These are phyloP conservation scores for Nidula niveotomentosa DNA, from an alignment of 1,284 basidiomycete species.

Conservation along the genomic window DNA sequence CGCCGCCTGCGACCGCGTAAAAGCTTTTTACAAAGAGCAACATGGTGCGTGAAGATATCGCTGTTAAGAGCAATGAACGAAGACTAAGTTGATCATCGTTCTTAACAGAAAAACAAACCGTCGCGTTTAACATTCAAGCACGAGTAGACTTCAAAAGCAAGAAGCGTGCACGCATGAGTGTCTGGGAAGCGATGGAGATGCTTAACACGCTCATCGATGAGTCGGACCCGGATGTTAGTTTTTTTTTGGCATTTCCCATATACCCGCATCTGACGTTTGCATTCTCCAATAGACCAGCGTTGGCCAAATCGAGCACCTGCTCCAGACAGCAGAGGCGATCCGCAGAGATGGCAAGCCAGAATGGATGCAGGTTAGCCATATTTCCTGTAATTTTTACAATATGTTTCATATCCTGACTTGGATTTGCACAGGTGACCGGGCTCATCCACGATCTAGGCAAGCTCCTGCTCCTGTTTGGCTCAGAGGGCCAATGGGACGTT, in stretches of 20 bases:
- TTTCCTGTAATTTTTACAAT: not conserved
- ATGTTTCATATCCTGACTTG: not conserved
- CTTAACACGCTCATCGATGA: constrained; percentile 89
- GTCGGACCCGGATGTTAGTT: constrained; percentile 79
- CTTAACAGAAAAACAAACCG: constrained; percentile 78
- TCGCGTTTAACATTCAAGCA: constrained; percentile 79
- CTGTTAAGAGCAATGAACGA: too few species aligned
- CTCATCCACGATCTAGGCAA: constrained; percentile 90
- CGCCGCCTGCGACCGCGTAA: constrained; percentile 84
- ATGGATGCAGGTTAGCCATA: constrained; percentile 71
- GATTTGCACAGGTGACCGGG: constrained; percentile 58
- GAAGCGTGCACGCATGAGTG: constrained; percentile 66
- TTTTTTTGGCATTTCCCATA: constrained; percentile 6
- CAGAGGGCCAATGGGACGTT: constrained; percentile 91
- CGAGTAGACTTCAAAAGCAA: constrained; percentile 72
- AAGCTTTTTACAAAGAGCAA: constrained; percentile 86
- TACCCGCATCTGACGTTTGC: constrained; percentile 12
- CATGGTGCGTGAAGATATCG: constrained; percentile 50
- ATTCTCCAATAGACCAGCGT: constrained; percentile 55
- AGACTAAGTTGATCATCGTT: too few species aligned
- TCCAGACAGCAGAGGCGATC: constrained; percentile 89
- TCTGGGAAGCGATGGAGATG: constrained; percentile 93
- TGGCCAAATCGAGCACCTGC: constrained; percentile 86
- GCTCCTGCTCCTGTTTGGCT: constrained; percentile 79
- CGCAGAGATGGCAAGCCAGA: constrained; percentile 83